Conservation (phyloP, 345 rosid genomes). For the Jatropha curcas region DNA sequence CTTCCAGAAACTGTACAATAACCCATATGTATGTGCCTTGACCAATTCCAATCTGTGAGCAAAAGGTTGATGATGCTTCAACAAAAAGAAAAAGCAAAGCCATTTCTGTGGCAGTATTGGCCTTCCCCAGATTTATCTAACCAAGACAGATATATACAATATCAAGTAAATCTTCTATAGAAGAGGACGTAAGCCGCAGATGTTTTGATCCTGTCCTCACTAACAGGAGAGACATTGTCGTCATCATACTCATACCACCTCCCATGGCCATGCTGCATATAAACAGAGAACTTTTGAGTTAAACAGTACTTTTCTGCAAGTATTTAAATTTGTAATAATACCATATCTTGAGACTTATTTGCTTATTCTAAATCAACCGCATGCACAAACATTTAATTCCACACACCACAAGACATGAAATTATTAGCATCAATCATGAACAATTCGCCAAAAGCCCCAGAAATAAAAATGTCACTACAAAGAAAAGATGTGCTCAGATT, state of each 20-base stretch:
- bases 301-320: not conserved
- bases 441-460: not conserved
- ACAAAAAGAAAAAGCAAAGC: not conserved
- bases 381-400: too few relatives aligned
- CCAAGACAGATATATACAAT: not conserved
- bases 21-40: not conserved
- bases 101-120: not conserved
- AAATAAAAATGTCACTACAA: not conserved
- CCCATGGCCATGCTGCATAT: conserved; percentile 23
- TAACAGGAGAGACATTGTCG: conserved; percentile 6
- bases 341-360: not conserved
- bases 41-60: not conserved
- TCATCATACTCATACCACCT: conserved; percentile 28
- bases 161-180: conserved; percentile 22
- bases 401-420: not conserved
- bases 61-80: not conserved
- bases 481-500: not conserved
- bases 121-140: not conserved
- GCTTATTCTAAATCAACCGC: not conserved
- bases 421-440: not conserved
- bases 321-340: too few relatives aligned
- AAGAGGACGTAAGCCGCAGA: conserved; percentile 30
- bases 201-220: conserved; percentile 18
- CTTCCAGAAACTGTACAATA: not conserved
- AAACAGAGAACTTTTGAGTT: not conserved